Percentiles rank a stretch among this genome's conserved stretches.
phyloP scores from a whole-genome alignment of 495 filamentous ascomycete genomes.

The Penicillium ucsense region DNA sequence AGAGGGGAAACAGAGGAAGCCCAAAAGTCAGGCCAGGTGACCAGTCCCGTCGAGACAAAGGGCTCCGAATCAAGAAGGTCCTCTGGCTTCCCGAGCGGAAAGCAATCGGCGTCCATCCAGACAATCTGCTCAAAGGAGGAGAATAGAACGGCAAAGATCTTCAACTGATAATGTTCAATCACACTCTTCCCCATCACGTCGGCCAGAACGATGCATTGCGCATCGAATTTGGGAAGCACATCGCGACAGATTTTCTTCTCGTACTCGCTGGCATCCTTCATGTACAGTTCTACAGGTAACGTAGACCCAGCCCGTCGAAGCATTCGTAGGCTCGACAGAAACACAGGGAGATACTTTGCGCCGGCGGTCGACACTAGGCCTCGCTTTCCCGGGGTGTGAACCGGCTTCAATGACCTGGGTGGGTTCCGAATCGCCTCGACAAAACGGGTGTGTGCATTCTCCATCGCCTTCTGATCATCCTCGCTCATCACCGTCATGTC shows the following conservation, averaged over 20 bases:
- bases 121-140: constrained; percentile 52
- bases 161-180: constrained; percentile 47
- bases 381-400: constrained; percentile 35
- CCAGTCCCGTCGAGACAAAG: constrained; percentile 42
- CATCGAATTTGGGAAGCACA: constrained; percentile 40
- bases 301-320: constrained; percentile 45
- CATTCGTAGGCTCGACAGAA: constrained; percentile 46
- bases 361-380: constrained; percentile 48
- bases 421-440: constrained; percentile 24
- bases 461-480: constrained; percentile 24
- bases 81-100: constrained; percentile 44
- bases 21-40: constrained; percentile 59
- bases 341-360: constrained; percentile 34
- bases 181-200: constrained; percentile 31
- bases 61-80: constrained; percentile 40
- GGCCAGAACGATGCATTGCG: constrained; percentile 41
- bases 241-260: constrained; percentile 43
- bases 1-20: constrained; percentile 38
- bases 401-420: constrained; percentile 23
- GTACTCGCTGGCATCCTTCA: constrained; percentile 41
- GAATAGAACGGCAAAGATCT: constrained; percentile 50
- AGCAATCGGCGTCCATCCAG: constrained; percentile 52
- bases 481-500: constrained; percentile 27
- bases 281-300: constrained; percentile 49
- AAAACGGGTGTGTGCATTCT: constrained; percentile 35